Base-by-base conservation (phyloP, 2,329 filamentous ascomycete genomes). In the Hirsutella minnesotensis region DNA sequence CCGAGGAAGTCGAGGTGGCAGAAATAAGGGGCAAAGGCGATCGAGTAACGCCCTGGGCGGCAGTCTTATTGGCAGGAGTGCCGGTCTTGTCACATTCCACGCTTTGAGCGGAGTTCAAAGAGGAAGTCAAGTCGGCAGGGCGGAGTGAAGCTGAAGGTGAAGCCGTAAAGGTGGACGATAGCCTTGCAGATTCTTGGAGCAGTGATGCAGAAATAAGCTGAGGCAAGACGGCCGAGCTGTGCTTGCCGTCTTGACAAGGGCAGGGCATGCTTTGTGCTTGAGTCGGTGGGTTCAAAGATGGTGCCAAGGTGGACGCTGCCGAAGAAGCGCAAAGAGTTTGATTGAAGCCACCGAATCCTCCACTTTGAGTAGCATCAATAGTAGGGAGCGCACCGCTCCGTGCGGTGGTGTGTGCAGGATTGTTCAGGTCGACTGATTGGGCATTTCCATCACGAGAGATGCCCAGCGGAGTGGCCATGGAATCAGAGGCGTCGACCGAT, bases 401-500 rank as follows among this genome's bases (percentile, higher is more conserved):
- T 18, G 39, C 16, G 30, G 29, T n/a, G 21, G 39, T 13, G 19
- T 19, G n/a, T 22, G 39, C 30, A 7, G n/a, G 20, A 34, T 34
- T 18, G 15, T 34, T 34, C 15, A 18, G 16, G 15, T 21, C 39
- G n/a, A 22, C 31, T 10, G 20, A 19, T 34, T 15, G 30, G 9
- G 35, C 15, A 16, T n/a, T 18, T 16, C 21, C 39, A 27, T 19
- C 20, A 30, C 16, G 12, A 12, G 39, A 22, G 39, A 8, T 20
- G 10, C 8, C 21, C 12, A 35, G 13, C 15, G 35, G 21, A 13
- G 35, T 41, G 5, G 53, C 39, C 38, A 47, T 44, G 33, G 51
- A 33, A 3, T 42, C 41, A 9, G 50, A 37, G 10, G 46, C 44
- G 8, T 51, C 49, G 5, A 57, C 33, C 30, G 56, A 56, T 10